These are phyloP conservation scores for Chalciporus pseudorubinellus DNA, from an alignment of 768 basidiomycete species.

Conservation along the genomic window DNA sequence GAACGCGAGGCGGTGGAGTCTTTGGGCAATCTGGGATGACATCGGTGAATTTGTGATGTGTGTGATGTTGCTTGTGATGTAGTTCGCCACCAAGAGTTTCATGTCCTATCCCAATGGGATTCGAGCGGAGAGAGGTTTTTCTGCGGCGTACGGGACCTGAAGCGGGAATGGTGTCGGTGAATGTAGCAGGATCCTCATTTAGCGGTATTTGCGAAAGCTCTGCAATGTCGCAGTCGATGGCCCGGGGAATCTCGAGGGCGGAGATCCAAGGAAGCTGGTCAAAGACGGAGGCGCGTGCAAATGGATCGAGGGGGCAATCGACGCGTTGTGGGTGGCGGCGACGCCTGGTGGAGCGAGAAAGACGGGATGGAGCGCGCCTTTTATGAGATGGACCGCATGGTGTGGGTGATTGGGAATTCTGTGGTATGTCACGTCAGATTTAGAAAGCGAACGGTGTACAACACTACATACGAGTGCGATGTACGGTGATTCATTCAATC, in stretches of 20 bases:
- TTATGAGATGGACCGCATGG: conserved; percentile 38
- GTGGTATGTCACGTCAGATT: conserved; percentile 12
- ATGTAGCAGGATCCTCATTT: conserved; percentile 21
- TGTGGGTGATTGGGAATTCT: conserved; percentile 40
- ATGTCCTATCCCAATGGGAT: conserved; percentile 38
- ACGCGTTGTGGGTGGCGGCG: conserved; percentile 41
- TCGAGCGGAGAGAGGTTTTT: conserved; percentile 51
- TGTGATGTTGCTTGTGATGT: conserved; percentile 18
- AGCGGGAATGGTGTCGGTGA: conserved; percentile 23
- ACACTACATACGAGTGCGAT: conserved; percentile 18
- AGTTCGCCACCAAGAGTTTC: conserved; percentile 13
- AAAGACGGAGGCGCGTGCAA: conserved; percentile 40
- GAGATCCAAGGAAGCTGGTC: conserved; percentile 71
- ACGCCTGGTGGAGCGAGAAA: conserved; percentile 40
- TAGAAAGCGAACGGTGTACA: neutral
- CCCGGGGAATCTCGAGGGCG: conserved; percentile 48
- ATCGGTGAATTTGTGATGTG: conserved; percentile 32
- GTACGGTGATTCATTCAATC: conserved; percentile 30
- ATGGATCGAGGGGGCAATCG: conserved; percentile 40
- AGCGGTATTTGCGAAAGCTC: conserved; percentile 61
- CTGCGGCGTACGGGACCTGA: conserved; percentile 59
- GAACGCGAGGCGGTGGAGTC: conserved; percentile 35
- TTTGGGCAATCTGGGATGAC: conserved; percentile 20
- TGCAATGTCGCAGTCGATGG: conserved; percentile 55
- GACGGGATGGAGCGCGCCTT: conserved; percentile 36